These are phyloP conservation scores for Dioszegia hungarica DNA, from an alignment of 768 basidiomycete genomes.

Conservation along the genomic window DNA sequence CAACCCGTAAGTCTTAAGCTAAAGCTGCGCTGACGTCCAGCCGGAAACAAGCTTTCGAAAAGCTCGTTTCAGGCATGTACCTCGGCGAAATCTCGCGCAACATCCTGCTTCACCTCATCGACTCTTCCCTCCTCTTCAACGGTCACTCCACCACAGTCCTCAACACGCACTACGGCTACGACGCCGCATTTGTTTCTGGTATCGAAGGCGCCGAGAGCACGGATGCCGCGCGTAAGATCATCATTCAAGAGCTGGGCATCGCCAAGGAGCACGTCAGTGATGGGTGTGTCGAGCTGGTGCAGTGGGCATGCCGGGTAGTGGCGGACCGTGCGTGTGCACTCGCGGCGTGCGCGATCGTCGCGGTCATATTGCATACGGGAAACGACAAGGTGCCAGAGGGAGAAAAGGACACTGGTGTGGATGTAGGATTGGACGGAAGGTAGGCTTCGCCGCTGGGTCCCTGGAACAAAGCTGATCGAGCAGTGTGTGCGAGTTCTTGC, in stretches of 20 bases:
- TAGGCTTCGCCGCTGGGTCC: conserved; percentile 43
- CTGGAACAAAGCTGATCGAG: neutral
- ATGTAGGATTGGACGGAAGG: conserved; percentile 92
- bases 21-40: conserved; percentile 21
- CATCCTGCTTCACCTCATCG: conserved; percentile 71
- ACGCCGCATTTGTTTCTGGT: conserved; percentile 85
- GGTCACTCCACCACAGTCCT: conserved; percentile 68
- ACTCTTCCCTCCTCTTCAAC: conserved; percentile 60
- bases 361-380: conserved; percentile 77
- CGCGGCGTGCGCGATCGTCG: conserved; percentile 81
- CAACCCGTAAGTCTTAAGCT: conserved; percentile 59
- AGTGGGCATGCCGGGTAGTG: conserved; percentile 72
- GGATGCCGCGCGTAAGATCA: conserved; percentile 54
- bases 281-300: conserved; percentile 62
- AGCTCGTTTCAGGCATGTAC: conserved; percentile 99
- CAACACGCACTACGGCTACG: conserved; percentile 90
- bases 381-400: conserved; percentile 57
- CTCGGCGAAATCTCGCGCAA: conserved; percentile 89
- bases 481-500: conserved; percentile 88
- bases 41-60: conserved; percentile 87
- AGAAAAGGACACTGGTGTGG: conserved; percentile 55
- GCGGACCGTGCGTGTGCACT: conserved; percentile 75
- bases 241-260: conserved; percentile 63
- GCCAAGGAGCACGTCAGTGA: conserved; percentile 55
- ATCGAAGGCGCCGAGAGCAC: conserved; percentile 64